A percentile compares a stretch with the other conserved stretches of the same genome.
phyloP scores from a whole-genome alignment of 352 stramenopile species.

The Globisporangium takayamanum region DNA sequence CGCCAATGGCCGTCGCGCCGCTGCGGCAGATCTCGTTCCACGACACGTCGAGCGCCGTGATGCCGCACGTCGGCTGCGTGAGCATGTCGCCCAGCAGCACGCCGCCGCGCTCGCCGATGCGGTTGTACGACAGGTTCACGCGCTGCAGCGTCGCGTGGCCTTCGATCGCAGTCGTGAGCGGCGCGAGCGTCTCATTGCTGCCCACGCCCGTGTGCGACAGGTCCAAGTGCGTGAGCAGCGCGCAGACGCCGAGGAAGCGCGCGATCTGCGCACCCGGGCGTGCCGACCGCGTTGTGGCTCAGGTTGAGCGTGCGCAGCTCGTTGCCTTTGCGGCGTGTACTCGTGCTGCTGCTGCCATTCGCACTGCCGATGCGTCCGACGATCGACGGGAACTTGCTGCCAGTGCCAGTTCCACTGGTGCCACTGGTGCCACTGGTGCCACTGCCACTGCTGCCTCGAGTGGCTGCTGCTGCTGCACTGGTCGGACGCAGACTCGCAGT shows the following conservation, averaged over 20 bases:
- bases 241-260: constrained; percentile 38
- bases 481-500: constrained; percentile 5
- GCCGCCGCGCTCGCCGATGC: constrained; percentile 43
- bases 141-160: constrained; percentile 36
- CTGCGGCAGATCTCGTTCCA: constrained; percentile 64
- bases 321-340: constrained; percentile 16
- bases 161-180: constrained; percentile 48
- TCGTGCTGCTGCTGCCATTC: not conserved
- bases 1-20: constrained; percentile 47
- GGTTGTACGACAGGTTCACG: constrained; percentile 66
- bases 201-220: constrained; percentile 47
- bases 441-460: no score
- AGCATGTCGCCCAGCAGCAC: constrained; percentile 57
- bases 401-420: not conserved
- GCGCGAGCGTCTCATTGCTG: constrained; percentile 32
- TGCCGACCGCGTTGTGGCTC: constrained; percentile 63
- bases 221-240: constrained; percentile 44
- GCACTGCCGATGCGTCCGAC: constrained; percentile 4
- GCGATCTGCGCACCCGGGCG: constrained; percentile 50
- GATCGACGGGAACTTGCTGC: constrained; percentile 3
- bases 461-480: not conserved
- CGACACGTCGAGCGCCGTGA: constrained; percentile 50
- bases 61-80: constrained; percentile 35
- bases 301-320: constrained; percentile 54
- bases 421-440: not conserved